Conservation (phyloP, 345 rosid genomes). For the Moricandia arvensis region DNA sequence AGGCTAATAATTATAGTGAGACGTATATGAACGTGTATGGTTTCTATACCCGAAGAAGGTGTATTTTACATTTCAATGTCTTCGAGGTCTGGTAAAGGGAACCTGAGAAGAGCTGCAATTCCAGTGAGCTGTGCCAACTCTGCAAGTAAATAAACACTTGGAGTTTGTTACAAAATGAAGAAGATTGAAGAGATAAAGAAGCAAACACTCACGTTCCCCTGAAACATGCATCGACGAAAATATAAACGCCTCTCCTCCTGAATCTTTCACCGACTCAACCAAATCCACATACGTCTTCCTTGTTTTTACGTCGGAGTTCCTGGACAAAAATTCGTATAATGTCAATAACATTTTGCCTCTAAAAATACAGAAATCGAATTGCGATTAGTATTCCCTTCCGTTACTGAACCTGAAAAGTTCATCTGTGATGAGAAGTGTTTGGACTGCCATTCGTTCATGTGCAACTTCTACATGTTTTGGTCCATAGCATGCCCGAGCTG, state of each 20-base stretch:
- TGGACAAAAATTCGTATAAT: slow-evolving; percentile 23
- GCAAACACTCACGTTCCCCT: slow-evolving; percentile 76
- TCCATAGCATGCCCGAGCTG: no score
- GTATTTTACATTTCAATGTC: slow-evolving; percentile 88
- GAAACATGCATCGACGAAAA: slow-evolving; percentile 96
- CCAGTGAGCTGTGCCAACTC: slow-evolving; percentile 86
- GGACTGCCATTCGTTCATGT: no score
- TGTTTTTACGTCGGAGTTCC: slow-evolving; percentile 69
- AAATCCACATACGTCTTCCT: slow-evolving; percentile 69
- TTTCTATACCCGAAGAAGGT: not conserved
- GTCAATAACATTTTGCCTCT: no score
- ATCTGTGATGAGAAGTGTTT: no score
- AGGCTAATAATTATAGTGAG: not conserved
- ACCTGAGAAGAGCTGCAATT: slow-evolving; percentile 89
- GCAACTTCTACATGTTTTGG: no score
- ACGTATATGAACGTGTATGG: not conserved
- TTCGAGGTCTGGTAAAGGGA: slow-evolving; percentile 93
- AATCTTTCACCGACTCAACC: slow-evolving; percentile 70
- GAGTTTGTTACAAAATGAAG: not conserved
- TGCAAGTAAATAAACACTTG: slow-evolving; percentile 33
- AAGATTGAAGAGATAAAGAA: not conserved
- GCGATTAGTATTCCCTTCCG: no score
- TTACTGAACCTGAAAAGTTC: no score
- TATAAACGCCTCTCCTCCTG: slow-evolving; percentile 74
- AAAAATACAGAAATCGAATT: no score